These are phyloP conservation scores for Sedum album DNA, from an alignment of 164 flowering plant species.

Conservation along the genomic window DNA sequence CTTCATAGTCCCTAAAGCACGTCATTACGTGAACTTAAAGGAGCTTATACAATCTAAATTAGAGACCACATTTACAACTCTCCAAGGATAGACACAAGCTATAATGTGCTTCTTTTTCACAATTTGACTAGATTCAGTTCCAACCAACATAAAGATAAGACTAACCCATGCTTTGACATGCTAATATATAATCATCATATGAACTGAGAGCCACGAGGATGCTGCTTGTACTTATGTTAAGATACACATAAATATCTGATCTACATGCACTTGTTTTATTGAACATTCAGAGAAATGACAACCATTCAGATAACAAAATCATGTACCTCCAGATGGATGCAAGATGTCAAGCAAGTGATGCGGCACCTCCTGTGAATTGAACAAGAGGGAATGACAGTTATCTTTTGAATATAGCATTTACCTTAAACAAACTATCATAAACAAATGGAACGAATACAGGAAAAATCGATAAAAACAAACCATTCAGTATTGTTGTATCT, in stretches of 20 bases:
- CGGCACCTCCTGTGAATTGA: conserved; percentile 65
- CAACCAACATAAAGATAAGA: not conserved
- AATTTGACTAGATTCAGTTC: not conserved
- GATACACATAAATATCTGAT: not conserved
- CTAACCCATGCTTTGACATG: not conserved
- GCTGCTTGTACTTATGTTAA: no score
- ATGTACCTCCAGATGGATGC: conserved; percentile 75
- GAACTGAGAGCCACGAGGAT: not conserved
- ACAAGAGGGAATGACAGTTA: not conserved
- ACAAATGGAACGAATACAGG: not conserved
- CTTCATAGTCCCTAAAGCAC: no score
- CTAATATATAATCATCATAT: not conserved
- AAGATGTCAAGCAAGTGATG: conserved; percentile 88
- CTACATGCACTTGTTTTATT: not conserved
- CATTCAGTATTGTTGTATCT: not conserved
- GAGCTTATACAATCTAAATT: not conserved
- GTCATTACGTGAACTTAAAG: not conserved
- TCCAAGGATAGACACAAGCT: not conserved
- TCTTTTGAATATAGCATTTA: not conserved
- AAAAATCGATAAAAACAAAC: not conserved
- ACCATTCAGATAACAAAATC: not conserved
- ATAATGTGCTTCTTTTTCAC: not conserved
- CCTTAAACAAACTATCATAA: not conserved
- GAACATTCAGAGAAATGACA: not conserved
- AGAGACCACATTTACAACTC: not conserved